A percentile compares a stretch with the other conserved stretches of the same genome.
These are phyloP conservation scores for Cruciata laevipes DNA, from an alignment of 257 asterid genomes.

Conservation along the genomic window DNA sequence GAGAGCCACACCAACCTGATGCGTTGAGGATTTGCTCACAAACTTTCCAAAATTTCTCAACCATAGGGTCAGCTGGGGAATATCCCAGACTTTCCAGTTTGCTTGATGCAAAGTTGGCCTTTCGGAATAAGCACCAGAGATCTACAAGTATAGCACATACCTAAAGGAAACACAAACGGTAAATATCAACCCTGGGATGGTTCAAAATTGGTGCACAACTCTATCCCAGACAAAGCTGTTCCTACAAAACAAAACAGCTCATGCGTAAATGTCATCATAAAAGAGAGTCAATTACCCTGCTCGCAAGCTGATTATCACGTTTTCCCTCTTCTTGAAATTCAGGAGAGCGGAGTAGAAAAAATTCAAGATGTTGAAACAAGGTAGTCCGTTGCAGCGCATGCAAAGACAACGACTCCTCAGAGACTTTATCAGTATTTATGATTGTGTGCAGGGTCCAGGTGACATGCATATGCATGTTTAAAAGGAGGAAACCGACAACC, in stretches of 20 bases:
- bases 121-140: slow-evolving; percentile 78
- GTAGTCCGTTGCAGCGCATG: slow-evolving; percentile 55
- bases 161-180: slow-evolving; percentile 31
- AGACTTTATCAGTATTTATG: slow-evolving; percentile 55
- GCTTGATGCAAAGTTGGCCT: slow-evolving; percentile 50
- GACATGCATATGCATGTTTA: slow-evolving; percentile 90
- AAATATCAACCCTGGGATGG: slow-evolving; percentile 18
- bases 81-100: slow-evolving; percentile 67
- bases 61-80: slow-evolving; percentile 46
- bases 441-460: slow-evolving; percentile 74
- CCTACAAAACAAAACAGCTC: background rate
- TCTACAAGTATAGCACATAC: slow-evolving; percentile 75
- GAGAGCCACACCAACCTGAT: slow-evolving; percentile 51
- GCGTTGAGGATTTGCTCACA: slow-evolving; percentile 64
- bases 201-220: background rate
- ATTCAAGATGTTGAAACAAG: slow-evolving; percentile 72
- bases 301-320: slow-evolving; percentile 54
- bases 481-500: slow-evolving; percentile 80
- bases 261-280: background rate
- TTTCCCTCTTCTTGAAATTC: slow-evolving; percentile 37
- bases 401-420: slow-evolving; percentile 56
- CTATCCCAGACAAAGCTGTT: background rate
- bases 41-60: slow-evolving; percentile 73
- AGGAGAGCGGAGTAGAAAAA: slow-evolving; percentile 39
- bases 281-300: slow-evolving; percentile 54